Evolutionary conservation across 176 grass and related monocot species (phyloP).

Genomic region (barley (Hordeum vulgare)): DNA sequence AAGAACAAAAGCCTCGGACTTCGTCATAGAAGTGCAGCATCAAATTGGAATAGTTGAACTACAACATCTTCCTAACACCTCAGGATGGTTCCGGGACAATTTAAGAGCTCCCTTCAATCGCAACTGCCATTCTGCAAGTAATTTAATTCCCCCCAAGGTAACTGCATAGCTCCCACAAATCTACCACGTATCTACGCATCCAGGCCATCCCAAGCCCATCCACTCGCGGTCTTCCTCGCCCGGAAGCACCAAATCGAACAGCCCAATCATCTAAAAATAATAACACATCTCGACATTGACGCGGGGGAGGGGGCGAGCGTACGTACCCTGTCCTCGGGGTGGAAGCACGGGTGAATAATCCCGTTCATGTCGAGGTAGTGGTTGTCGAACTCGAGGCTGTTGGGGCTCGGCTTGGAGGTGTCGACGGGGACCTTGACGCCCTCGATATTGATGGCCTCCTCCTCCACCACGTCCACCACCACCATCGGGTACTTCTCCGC

Average conservation of each 20-base stretch:
- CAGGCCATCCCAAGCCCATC: too few species aligned
- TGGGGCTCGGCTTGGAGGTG: slow-evolving; percentile 82
- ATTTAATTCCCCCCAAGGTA: too few species aligned
- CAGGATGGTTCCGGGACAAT: background rate
- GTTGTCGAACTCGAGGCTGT: slow-evolving; percentile 51
- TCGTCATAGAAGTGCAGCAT: background rate
- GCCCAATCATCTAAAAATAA: background rate
- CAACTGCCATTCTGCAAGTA: background rate
- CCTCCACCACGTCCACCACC: slow-evolving; percentile 87
- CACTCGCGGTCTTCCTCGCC: background rate
- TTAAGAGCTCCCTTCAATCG: background rate
- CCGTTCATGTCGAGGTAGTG: slow-evolving; percentile 52
- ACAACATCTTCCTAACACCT: background rate
- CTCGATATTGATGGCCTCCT: slow-evolving; percentile 77
- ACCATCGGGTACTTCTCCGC: slow-evolving; percentile 99
- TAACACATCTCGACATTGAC: slow-evolving; percentile 16
- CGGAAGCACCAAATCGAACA: background rate
- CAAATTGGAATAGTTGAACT: background rate
- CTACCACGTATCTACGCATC: background rate
- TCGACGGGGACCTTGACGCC: slow-evolving; percentile 79
- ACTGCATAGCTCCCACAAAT: background rate
- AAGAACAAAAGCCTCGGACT: background rate
- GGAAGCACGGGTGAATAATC: slow-evolving; percentile 52
- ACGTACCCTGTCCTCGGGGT: too few species aligned
- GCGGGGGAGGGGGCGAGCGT: too few species aligned